phyloP scores from a whole-genome alignment of 192 early-diverging fungal genomes.

The Coemansia sp. region DNA sequence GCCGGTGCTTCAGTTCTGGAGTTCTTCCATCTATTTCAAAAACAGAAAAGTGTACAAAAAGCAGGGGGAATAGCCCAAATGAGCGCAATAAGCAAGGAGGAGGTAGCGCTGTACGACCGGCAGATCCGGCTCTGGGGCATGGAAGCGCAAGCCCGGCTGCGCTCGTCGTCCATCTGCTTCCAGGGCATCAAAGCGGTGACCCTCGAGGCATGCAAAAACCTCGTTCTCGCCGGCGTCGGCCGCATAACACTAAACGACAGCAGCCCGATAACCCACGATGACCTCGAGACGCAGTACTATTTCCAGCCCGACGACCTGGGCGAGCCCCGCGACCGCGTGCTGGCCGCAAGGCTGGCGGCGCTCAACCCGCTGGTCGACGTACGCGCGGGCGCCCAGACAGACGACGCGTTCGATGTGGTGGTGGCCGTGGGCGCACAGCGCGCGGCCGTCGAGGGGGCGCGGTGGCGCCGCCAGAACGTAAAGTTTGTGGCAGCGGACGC shows the following conservation, averaged over 20 bases:
- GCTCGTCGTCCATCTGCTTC: slow-evolving; percentile 71
- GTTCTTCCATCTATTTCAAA: too few relatives aligned
- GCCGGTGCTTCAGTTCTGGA: too few relatives aligned
- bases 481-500: slow-evolving; percentile 62
- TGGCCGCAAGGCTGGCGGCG: slow-evolving; percentile 57
- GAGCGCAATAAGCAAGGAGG: slow-evolving; percentile 59
- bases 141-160: slow-evolving; percentile 86
- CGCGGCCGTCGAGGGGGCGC: slow-evolving; percentile 11
- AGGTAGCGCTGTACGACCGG: slow-evolving; percentile 91
- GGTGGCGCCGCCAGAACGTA: not conserved
- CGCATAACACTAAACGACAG: slow-evolving; percentile 67
- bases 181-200: slow-evolving; percentile 67
- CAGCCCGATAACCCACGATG: slow-evolving; percentile 52
- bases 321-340: slow-evolving; percentile 33
- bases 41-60: too few relatives aligned
- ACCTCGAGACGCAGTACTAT: slow-evolving; percentile 28
- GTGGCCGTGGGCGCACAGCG: slow-evolving; percentile 52
- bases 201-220: slow-evolving; percentile 89
- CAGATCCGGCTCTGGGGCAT: slow-evolving; percentile 98
- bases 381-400: slow-evolving; percentile 49
- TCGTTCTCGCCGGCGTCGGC: slow-evolving; percentile 85
- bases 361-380: slow-evolving; percentile 84
- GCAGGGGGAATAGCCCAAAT: too few relatives aligned
- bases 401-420: slow-evolving; percentile 63
- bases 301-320: slow-evolving; percentile 6